These are phyloP conservation scores for Macrophomina pseudophaseolina DNA, from an alignment of 2,329 filamentous ascomycete genomes.

Conservation along the genomic window DNA sequence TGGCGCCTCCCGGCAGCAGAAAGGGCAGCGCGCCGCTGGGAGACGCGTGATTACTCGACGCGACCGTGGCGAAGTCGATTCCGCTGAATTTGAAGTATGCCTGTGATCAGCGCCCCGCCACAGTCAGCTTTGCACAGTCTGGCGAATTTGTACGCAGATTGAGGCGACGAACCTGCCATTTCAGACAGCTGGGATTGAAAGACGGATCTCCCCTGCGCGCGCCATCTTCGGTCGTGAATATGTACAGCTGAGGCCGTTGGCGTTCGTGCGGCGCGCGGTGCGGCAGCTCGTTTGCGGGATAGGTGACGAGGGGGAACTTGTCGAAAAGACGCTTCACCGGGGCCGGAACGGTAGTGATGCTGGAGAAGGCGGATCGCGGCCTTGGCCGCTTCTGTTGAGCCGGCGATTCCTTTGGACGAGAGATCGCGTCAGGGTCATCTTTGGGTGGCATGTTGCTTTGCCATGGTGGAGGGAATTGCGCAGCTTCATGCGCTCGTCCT, in stretches of 20 bases:
- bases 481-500: neutral
- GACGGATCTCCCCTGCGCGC: constrained; percentile 69
- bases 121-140: neutral
- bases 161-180: constrained; percentile 77
- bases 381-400: neutral
- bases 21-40: constrained; percentile 89
- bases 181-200: constrained; percentile 91
- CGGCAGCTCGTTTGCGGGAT: constrained; percentile 77
- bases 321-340: constrained; percentile 85
- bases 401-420: neutral
- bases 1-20: constrained; percentile 63
- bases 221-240: constrained; percentile 74
- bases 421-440: constrained; percentile 10
- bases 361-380: constrained; percentile 29
- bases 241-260: constrained; percentile 67
- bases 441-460: constrained; percentile 15
- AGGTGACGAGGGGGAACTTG: constrained; percentile 77
- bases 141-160: neutral
- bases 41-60: constrained; percentile 92
- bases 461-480: constrained; percentile 16
- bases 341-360: constrained; percentile 63
- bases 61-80: constrained; percentile 67
- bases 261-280: constrained; percentile 58
- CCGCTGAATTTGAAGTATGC: constrained; percentile 80
- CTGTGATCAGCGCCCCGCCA: constrained; percentile 57